These are phyloP conservation scores for Trypanosomatidae sp. DNA, from an alignment of 208 protist species.

Conservation along the genomic window DNA sequence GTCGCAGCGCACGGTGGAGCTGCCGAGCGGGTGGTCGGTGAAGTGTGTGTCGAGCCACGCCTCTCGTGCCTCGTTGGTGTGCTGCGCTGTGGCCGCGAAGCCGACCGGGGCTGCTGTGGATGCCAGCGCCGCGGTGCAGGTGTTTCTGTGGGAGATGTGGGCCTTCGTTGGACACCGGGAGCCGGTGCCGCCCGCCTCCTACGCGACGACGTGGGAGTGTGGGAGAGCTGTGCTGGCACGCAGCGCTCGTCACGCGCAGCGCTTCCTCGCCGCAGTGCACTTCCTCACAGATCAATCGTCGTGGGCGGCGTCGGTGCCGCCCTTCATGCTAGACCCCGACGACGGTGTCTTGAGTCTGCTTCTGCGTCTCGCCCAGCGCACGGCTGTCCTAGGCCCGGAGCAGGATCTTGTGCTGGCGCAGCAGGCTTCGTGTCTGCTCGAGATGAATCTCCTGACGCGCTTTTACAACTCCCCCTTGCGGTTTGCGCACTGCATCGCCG, in stretches of 20 bases:
- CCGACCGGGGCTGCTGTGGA: background rate
- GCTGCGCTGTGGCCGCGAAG: constrained; percentile 35
- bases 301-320: constrained; percentile 63
- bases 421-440: constrained; percentile 46
- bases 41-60: constrained; percentile 52
- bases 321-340: constrained; percentile 56
- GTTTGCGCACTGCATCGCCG: constrained; percentile 17
- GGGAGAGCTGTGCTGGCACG: constrained; percentile 65
- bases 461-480: constrained; percentile 11
- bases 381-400: background rate
- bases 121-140: constrained; percentile 11
- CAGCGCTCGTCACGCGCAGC: constrained; percentile 53
- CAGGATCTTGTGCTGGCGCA: constrained; percentile 27
- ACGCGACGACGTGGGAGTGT: constrained; percentile 53
- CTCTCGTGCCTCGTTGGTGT: constrained; percentile 42
- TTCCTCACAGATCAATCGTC: constrained; percentile 66
- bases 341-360: constrained; percentile 46
- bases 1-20: constrained; percentile 52
- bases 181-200: constrained; percentile 1
- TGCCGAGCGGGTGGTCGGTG: constrained; percentile 31
- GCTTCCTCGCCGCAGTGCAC: constrained; percentile 42
- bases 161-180: constrained; percentile 17
- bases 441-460: constrained; percentile 65
- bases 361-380: constrained; percentile 38
- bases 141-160: constrained; percentile 76